Evolutionary conservation across 768 basidiomycete species (phyloP), one percentile per base, ranked within the genome.

Genomic region (Pilatotrama ljubarskyi): DNA sequence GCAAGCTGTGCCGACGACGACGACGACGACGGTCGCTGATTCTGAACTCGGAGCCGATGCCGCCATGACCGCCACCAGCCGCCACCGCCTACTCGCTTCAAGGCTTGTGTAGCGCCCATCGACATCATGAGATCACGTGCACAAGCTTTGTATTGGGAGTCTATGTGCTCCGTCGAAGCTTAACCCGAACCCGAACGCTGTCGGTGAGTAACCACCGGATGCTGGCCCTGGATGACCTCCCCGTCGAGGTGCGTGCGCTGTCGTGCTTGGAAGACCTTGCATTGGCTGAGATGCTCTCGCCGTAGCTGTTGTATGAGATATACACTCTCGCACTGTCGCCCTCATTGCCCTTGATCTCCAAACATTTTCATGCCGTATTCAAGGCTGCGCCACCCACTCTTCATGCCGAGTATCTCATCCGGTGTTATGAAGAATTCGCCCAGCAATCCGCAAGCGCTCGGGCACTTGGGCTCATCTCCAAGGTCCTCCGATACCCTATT

Each of bases 231-330:
- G 40, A 66, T 37, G 55, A 50, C 5, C 65, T 78, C 24, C 77
- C 76, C 14, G 69, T 74, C 22, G 76, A 78, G 70, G 77, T 78
- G 59, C 42, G 68, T 26, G 35, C n/a, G n/a, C 14, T 50, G 10
- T 18, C 24, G 18, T 40, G 38, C 13, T 5, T 40, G 14, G 38
- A 15, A 36, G 37, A n/a, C 8, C 17, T 25, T 46, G 11, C n/a
- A n/a, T n/a, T 48, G 22, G 18, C 18, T 36, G 17, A 38, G 10
- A 25, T 25, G 22, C 26, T 38, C 11, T 20, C 10, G 38, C 11
- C 41, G 1, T 42, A 95, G 94, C 79, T 98, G 9, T 73, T 95
- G 0, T 87, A 89, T 65, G 84, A 93, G 56, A 80, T 96, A 14
- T 89, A 94, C 64, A 79, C 90, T 17, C 78, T 78, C 63, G 85